phyloP scores from a whole-genome alignment of 192 early-diverging fungal species.

The Coemansia sp. region DNA sequence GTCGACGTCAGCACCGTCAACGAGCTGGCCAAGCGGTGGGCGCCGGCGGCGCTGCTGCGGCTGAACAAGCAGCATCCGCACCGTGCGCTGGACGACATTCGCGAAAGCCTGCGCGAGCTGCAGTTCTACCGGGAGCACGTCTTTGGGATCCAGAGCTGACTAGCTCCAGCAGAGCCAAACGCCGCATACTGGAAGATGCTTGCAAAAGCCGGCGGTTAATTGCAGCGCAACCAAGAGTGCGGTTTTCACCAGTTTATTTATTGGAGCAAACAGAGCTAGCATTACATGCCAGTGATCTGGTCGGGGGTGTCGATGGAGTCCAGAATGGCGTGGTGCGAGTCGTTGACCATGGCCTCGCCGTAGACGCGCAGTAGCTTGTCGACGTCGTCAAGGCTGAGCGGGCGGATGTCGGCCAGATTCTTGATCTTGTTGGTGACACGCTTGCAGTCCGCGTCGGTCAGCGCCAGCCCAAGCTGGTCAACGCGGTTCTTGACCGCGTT shows the following conservation, averaged over 20 bases:
- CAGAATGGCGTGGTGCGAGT: slow-evolving; percentile 50
- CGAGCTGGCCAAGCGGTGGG: slow-evolving; percentile 76
- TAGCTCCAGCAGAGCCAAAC: too few species aligned
- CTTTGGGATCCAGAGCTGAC: too few species aligned
- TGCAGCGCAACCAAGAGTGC: too few species aligned
- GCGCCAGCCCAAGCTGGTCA: slow-evolving; percentile 77
- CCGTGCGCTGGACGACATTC: slow-evolving; percentile 83
- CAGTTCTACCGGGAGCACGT: slow-evolving; percentile 55
- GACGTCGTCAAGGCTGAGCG: slow-evolving; percentile 89
- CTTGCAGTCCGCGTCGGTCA: slow-evolving; percentile 91
- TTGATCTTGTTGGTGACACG: slow-evolving; percentile 92
- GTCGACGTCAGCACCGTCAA: slow-evolving; percentile 84
- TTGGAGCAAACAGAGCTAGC: not conserved
- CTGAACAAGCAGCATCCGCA: slow-evolving; percentile 55
- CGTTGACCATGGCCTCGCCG: slow-evolving; percentile 57
- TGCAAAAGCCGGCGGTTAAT: too few species aligned
- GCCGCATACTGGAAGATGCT: too few species aligned
- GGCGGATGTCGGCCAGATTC: slow-evolving; percentile 87
- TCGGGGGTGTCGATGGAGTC: slow-evolving; percentile 53
- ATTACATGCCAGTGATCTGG: slow-evolving; percentile 47
- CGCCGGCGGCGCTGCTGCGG: slow-evolving; percentile 33
- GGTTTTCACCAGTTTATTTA: too few species aligned
- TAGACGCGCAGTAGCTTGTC: slow-evolving; percentile 59
- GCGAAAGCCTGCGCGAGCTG: slow-evolving; percentile 81
- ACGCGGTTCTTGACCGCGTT: slow-evolving; percentile 99